Conservation (phyloP, 2,329 filamentous ascomycete genomes). For the Curvularia verruculosa region DNA sequence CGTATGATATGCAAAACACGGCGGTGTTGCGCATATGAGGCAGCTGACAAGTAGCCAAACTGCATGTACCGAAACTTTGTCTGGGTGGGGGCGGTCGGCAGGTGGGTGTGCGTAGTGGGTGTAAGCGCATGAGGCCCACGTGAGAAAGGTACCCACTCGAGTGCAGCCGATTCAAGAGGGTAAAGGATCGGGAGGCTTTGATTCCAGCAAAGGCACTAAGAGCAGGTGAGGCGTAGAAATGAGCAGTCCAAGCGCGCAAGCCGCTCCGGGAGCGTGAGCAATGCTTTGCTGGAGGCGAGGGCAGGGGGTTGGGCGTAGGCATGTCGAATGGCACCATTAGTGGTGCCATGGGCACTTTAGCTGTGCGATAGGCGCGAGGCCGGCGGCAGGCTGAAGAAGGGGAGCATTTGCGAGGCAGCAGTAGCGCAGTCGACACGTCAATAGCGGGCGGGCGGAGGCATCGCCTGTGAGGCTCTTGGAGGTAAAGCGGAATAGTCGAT, state of each 20-base stretch:
- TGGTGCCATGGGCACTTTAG: constrained; percentile 7
- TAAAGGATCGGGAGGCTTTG: neutral
- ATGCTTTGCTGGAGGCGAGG: constrained; percentile 4
- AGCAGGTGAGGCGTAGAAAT: neutral
- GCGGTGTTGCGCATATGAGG: neutral
- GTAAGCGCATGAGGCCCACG: constrained; percentile 1
- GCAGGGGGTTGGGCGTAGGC: neutral
- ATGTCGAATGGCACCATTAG: constrained; percentile 6
- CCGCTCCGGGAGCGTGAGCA: constrained; percentile 5
- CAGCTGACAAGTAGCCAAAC: neutral
- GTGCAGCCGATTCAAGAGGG: neutral
- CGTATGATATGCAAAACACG: neutral
- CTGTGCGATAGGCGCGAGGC: constrained; percentile 1
- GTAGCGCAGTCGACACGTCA: constrained; percentile 9
- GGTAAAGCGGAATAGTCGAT: no score
- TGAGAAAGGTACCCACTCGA: constrained; percentile 6
- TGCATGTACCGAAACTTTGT: neutral
- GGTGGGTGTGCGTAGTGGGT: constrained; percentile 1
- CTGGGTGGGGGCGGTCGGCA: neutral
- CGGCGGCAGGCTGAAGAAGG: neutral
- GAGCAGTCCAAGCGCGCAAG: constrained; percentile 10
- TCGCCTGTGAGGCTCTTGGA: constrained; percentile 9
- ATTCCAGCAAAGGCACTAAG: neutral
- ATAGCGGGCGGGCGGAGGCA: neutral
- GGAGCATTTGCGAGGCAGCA: constrained; percentile 6